Conservation (phyloP, 371 early-diverging fungal species). For the Blakeslea trispora region DNA sequence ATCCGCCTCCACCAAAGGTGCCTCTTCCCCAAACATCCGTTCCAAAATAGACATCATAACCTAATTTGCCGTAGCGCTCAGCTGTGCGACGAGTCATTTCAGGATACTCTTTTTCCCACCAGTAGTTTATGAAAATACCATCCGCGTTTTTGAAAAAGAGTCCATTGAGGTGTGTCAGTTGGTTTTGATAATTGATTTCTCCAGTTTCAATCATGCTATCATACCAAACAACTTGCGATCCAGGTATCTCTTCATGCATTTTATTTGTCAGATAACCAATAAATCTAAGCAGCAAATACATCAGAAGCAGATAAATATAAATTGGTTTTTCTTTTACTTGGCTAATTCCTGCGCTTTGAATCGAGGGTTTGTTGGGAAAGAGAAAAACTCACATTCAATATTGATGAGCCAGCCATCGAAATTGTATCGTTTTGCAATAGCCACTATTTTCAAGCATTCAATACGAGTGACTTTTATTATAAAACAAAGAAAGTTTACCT, state of each 20-base stretch:
- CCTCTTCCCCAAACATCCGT: slow-evolving; percentile 70
- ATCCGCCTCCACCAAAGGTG: slow-evolving; percentile 66
- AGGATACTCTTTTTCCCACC: slow-evolving; percentile 54
- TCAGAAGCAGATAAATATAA: background rate
- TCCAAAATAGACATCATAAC: slow-evolving; percentile 58
- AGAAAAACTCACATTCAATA: slow-evolving; percentile 55
- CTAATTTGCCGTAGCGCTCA: slow-evolving; percentile 26
- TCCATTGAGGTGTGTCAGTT: slow-evolving; percentile 47
- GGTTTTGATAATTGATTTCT: slow-evolving; percentile 59
- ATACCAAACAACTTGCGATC: slow-evolving; percentile 59
- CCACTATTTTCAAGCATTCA: slow-evolving; percentile 32
- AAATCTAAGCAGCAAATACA: slow-evolving; percentile 27
- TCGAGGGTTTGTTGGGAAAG: slow-evolving; percentile 21
- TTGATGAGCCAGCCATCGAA: slow-evolving; percentile 76
- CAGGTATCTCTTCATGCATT: slow-evolving; percentile 53
- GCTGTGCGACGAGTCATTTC: slow-evolving; percentile 34
- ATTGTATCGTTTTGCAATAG: slow-evolving; percentile 58
- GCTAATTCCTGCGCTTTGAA: slow-evolving; percentile 33
- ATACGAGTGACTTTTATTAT: background rate
- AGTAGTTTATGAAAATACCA: slow-evolving; percentile 67
- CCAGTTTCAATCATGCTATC: slow-evolving; percentile 56
- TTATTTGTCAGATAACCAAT: slow-evolving; percentile 43
- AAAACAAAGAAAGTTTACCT: slow-evolving; percentile 19
- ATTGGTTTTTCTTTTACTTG: slow-evolving; percentile 18
- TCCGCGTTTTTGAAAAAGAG: slow-evolving; percentile 55